phyloP scores from a whole-genome alignment of 2,329 filamentous ascomycete species.

The Lachnellula hyalina region DNA sequence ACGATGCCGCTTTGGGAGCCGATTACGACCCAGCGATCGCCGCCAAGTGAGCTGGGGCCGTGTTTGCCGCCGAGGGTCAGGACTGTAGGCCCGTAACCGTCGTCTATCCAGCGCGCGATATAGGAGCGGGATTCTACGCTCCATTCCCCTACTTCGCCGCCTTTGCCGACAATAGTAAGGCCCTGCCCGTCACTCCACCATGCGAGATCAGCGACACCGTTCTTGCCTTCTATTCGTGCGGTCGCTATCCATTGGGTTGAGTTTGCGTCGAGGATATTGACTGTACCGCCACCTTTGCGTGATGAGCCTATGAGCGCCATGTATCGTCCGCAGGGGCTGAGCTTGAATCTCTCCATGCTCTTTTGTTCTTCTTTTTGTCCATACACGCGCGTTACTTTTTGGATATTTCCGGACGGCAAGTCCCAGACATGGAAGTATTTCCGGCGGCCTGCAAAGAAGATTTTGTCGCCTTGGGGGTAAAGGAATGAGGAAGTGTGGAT shows the following conservation, averaged over 20 bases:
- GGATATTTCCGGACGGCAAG: constrained; percentile 71
- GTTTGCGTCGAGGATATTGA: constrained; percentile 75
- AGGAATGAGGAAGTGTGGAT: constrained; percentile 80
- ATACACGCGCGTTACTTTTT: constrained; percentile 73
- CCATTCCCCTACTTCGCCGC: constrained; percentile 89
- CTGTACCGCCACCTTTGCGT: constrained; percentile 77
- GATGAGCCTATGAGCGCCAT: constrained; percentile 77
- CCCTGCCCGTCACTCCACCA: constrained; percentile 89
- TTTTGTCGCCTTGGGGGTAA: constrained; percentile 63
- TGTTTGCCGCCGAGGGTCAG: constrained; percentile 69
- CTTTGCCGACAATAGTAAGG: constrained; percentile 75
- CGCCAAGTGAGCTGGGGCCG: constrained; percentile 57
- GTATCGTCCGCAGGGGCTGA: constrained; percentile 81
- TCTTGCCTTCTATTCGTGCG: constrained; percentile 72
- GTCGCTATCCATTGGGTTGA: constrained; percentile 86
- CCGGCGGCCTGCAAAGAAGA: constrained; percentile 83
- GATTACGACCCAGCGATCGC: constrained; percentile 83
- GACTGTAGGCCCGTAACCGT: constrained; percentile 80
- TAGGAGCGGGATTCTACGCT: constrained; percentile 63
- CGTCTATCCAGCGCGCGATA: constrained; percentile 80
- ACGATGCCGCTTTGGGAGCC: constrained; percentile 84
- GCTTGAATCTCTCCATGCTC: constrained; percentile 83
- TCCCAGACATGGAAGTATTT: constrained; percentile 96
- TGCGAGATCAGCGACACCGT: constrained; percentile 82
- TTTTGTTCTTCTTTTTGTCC: constrained; percentile 77